Evolutionary conservation across 2,329 filamentous ascomycete species (phyloP), one percentile per base, ranked within the genome.

Genomic region (Penicillium sclerotiorum): DNA sequence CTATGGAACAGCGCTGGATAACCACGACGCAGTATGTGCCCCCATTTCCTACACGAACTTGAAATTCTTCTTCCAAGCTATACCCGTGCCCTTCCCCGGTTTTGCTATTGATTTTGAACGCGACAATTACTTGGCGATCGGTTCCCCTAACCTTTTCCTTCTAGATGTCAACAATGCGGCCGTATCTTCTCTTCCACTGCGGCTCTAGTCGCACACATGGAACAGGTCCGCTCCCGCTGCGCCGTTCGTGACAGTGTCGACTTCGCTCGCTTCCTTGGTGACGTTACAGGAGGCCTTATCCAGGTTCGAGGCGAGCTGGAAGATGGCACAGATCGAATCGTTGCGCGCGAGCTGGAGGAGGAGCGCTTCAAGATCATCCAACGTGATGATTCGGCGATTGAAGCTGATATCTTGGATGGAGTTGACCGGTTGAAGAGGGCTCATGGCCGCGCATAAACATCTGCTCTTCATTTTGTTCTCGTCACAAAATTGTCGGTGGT

Each of bases 151-250:
- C 7, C 5, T 11, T 18, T 21, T 18, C n/a, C 32, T 23, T 13
- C 35, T 40, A 70, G 69, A 30, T 77, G 74, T 47, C 69, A 73
- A 5, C 58, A 61, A 13, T 77, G 74, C 37, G 55, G 66, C 40
- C 71, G 67, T 30, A 39, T 56, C 21, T 77, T 75, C 62, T 67
- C 67, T 21, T 66, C 62, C 9, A 66, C 63, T 0, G 52, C 69
- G 0, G 72, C 71, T 0, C 60, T 76, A 4, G 60, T 75, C n/a
- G 66, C 69, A 0, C 75, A 77, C 48, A 68, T 67, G 47, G 74
- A 77, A 53, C 66, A 66, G 1, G 57, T 60, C 2, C 70, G 57
- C 11, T 61, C 57, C 21, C 65, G 65, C 17, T 76, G 74, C 58
- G 56, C 59, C 7, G 63, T 75, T 30, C 64, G 59, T 23, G 53